phyloP scores from a whole-genome alignment of 495 filamentous ascomycete genomes.

The Lentithecium fluviatile region DNA sequence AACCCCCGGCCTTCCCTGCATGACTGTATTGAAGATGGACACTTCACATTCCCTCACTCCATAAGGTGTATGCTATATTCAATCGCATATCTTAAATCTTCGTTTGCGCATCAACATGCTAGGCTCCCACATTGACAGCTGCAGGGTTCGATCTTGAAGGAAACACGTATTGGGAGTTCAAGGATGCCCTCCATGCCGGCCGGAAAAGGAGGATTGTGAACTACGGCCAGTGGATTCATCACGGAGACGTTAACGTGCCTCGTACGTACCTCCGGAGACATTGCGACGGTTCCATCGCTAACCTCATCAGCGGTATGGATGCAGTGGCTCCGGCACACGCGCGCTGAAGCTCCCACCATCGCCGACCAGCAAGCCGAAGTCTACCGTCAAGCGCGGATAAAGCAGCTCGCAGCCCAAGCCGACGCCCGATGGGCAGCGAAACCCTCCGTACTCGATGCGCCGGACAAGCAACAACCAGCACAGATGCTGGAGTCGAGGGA shows the following conservation, averaged over 20 bases:
- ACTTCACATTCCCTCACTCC: no score
- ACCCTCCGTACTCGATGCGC: constrained; percentile 61
- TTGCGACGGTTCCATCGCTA: not conserved
- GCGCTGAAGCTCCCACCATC: constrained; percentile 66
- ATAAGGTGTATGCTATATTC: no score
- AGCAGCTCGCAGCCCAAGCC: constrained; percentile 70
- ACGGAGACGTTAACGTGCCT: constrained; percentile 63
- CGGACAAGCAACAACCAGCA: constrained; percentile 48
- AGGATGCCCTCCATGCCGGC: constrained; percentile 56
- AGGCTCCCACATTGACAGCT: not conserved
- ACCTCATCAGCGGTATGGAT: constrained; percentile 72
- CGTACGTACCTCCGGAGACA: constrained; percentile 42
- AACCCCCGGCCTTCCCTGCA: no score
- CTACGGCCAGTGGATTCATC: constrained; percentile 59
- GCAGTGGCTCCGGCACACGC: constrained; percentile 91
- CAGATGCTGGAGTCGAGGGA: constrained; percentile 45
- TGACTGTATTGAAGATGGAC: no score
- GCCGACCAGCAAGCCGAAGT: constrained; percentile 73
- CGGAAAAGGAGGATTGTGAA: constrained; percentile 67
- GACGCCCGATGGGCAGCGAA: constrained; percentile 86
- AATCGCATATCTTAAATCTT: no score
- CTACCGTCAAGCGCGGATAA: constrained; percentile 64
- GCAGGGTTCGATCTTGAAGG: constrained; percentile 79
- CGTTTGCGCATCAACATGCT: no score
- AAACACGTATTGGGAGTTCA: constrained; percentile 96